These are phyloP conservation scores for Cordyceps fumosorosea DNA, from an alignment of 2,329 filamentous ascomycete genomes.

Conservation along the genomic window DNA sequence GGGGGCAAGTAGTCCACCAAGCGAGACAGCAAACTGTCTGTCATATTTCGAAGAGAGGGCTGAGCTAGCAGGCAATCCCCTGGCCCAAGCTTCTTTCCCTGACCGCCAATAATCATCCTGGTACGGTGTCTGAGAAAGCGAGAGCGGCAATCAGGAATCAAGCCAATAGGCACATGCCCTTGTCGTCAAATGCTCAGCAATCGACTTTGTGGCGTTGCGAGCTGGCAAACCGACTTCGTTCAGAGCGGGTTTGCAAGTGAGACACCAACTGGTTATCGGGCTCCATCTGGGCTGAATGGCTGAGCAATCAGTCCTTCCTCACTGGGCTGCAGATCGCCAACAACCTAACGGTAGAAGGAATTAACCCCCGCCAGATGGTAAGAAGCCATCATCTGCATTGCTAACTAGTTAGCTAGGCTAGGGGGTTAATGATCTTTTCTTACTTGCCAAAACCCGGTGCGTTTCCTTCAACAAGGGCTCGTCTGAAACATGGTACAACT, in stretches of 20 bases:
- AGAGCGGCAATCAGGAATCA: not conserved
- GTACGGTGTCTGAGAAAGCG: not conserved
- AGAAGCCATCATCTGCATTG: not conserved
- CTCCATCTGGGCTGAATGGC: slow-evolving; percentile 2
- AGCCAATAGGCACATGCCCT: not conserved
- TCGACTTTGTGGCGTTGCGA: not conserved
- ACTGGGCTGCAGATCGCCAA: not conserved
- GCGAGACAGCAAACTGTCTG: not conserved
- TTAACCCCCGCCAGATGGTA: not conserved
- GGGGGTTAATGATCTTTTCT: not conserved
- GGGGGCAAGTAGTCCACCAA: not conserved
- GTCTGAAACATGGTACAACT: not conserved
- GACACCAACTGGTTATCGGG: not conserved
- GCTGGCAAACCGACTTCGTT: not conserved
- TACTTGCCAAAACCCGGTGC: not conserved
- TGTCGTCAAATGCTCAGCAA: not conserved
- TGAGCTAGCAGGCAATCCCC: not conserved
- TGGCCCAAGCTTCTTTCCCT: not conserved
- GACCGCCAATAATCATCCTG: not conserved
- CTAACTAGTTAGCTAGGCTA: not conserved
- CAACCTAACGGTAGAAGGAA: not conserved
- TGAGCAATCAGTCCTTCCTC: slow-evolving; percentile 1
- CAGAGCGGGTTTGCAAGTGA: not conserved
- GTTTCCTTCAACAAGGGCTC: not conserved
- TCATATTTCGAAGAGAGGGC: not conserved